Evolutionary conservation across 257 asterid species (phyloP), one percentile per base, ranked within the genome.

Genomic region (Verbena officinalis): DNA sequence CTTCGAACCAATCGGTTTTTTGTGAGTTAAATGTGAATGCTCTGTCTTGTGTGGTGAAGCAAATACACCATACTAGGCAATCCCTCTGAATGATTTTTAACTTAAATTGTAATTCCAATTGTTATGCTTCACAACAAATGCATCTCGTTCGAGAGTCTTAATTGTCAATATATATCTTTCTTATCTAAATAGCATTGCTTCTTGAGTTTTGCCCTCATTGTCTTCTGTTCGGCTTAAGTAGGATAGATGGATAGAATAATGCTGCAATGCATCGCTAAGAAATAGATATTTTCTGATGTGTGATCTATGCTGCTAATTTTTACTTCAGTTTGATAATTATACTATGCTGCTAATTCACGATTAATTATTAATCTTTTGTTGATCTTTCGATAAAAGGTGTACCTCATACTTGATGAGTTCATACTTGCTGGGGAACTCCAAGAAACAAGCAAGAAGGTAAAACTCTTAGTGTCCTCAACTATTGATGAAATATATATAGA

Each of bases 371-470:
- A 22, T 46, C 12, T 20, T 44, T 3, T 14, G 2, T 42, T 38
- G 9, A 6, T 38, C 12, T 42, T 42, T 42, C 13, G n/a, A 39
- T 17, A 54, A 15, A 65, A 86, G 95, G 95, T 86, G 15, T 86
- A 86, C 74, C 86, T 86, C 70, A 86, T 81, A 62, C 58, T 86
- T 33, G 95, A 86, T 33, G 95, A 86, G 79, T 86, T 84, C 75
- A 86, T 86, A 59, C 91, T 86, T 59, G 95, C 89, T 19, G 91
- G 95, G 75, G 95, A 86, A 74, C 89, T 84, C 65, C 95, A 86
- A 73, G 95, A 86, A 80, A 86, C 91, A 38, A 86, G 95, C 66
- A 86, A 86, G 76, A 86, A 74, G 86, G 95, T 86, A 83, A 67
- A 59, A 15, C 48, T 65, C 45, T 33, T 23, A n/a, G 11, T 20